Conservation (phyloP, 2,329 filamentous ascomycete genomes). For the Aspergillus quadrilineatus region DNA sequence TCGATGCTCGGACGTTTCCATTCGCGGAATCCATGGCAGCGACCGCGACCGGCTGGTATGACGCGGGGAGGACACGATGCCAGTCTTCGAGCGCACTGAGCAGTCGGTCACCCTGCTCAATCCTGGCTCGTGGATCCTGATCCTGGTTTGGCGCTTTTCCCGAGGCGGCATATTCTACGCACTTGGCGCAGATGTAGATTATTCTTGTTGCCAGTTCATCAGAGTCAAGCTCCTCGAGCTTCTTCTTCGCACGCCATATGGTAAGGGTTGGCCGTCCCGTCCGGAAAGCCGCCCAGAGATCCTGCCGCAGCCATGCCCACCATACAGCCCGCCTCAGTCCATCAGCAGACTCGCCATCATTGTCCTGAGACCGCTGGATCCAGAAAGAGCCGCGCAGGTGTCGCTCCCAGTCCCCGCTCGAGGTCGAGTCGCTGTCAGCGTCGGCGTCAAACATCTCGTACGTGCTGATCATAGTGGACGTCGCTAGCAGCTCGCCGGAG, state of each 20-base stretch:
- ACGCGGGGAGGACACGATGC: conserved; percentile 40
- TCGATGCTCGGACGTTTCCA: not conserved
- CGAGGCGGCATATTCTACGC: conserved; percentile 55
- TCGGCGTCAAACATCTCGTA: conserved; percentile 45
- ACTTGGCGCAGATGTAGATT: conserved; percentile 54
- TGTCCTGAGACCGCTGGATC: conserved; percentile 61
- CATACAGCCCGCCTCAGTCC: conserved; percentile 57
- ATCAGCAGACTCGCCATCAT: conserved; percentile 57
- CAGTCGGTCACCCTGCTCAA: conserved; percentile 46
- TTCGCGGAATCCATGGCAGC: conserved; percentile 8
- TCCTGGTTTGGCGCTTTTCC: conserved; percentile 39
- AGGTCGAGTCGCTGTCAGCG: not conserved
- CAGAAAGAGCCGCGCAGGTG: conserved; percentile 65
- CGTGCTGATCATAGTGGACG: conserved; percentile 3
- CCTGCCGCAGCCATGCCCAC: conserved; percentile 66
- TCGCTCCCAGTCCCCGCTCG: conserved; percentile 57
- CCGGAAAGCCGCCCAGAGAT: conserved; percentile 63
- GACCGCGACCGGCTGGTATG: conserved; percentile 42
- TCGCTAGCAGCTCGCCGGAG: conserved; percentile 46
- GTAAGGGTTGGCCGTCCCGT: conserved; percentile 56
- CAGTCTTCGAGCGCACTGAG: conserved; percentile 52
- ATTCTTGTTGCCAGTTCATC: conserved; percentile 53
- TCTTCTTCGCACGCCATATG: conserved; percentile 55
- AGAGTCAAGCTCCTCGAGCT: conserved; percentile 47
- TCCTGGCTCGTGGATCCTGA: conserved; percentile 43